Evolutionary conservation across 208 protist species (phyloP).

Genomic region (Leptomonas pyrrhocoris): DNA sequence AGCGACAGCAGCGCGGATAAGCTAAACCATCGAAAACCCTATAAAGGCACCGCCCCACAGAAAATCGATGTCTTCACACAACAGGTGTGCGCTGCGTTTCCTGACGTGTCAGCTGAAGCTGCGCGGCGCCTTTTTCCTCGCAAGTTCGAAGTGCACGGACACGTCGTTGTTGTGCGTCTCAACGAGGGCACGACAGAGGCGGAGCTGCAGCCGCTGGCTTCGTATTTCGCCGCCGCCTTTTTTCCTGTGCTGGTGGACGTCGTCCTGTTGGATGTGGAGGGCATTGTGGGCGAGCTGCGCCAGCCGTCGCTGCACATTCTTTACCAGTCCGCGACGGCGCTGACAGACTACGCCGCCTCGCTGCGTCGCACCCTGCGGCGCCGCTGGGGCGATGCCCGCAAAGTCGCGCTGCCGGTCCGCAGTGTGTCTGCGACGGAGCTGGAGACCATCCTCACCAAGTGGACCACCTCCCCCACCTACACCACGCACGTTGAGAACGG

Average conservation of each 20-base stretch:
- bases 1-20: background rate
- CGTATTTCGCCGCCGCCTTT: slow-evolving; percentile 67
- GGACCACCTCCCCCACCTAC: slow-evolving; percentile 59
- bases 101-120: slow-evolving; percentile 20
- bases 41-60: slow-evolving; percentile 32
- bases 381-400: slow-evolving; percentile 13
- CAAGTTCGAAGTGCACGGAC: slow-evolving; percentile 81
- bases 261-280: slow-evolving; percentile 70
- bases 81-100: slow-evolving; percentile 24
- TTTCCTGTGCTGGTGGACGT: slow-evolving; percentile 65
- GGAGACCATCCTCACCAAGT: slow-evolving; percentile 23
- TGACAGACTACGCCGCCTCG: slow-evolving; percentile 12
- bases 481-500: slow-evolving; percentile 91
- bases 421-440: slow-evolving; percentile 25
- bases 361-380: slow-evolving; percentile 16
- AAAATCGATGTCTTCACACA: slow-evolving; percentile 66
- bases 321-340: slow-evolving; percentile 19
- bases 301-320: slow-evolving; percentile 56
- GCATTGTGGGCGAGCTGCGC: slow-evolving; percentile 82
- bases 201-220: slow-evolving; percentile 45
- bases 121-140: slow-evolving; percentile 58
- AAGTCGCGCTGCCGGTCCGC: background rate
- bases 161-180: slow-evolving; percentile 83
- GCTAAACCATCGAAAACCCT: background rate
- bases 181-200: slow-evolving; percentile 51